Evolutionary conservation across 768 basidiomycete genomes (phyloP), one percentile per base, ranked within the genome.

Genomic region (Termitomyces sp.): DNA sequence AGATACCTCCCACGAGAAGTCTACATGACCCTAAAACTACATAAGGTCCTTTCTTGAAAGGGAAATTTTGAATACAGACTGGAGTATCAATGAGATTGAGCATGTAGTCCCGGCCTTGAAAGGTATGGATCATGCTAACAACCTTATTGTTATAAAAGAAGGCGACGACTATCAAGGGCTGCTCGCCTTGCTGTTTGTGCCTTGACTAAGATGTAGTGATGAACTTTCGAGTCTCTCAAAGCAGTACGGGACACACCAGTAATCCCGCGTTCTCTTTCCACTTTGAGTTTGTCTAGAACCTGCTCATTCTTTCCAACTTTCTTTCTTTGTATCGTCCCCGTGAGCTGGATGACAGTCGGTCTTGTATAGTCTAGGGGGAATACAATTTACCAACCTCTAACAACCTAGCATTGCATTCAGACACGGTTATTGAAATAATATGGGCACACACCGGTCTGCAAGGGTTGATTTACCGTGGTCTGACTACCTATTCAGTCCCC

Each of bases 21-120:
- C 97, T 38, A 98, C 97, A 73, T 99, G 97, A 2, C 97, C 95
- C 84, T 90, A 61, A 8, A 47, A 35, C 55, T 50, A 38, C 49
- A 43, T 26, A 9, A 54, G 36, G 2, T 13, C 24, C 36, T 36
- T 36, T 16, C 5, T 20, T 35, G 4, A 9, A 26, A 46, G 30
- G 9, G 7, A 24, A 14, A 40, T 12, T 12, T 50, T 20, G 9
- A 22, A 47, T 18, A 68, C 79, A 54, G 64, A 90, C 92, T 47
- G 96, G 96, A 0, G 97, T 99, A 71, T 99, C 97, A 65, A 99
- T 94, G 28, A 98, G 77, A 72, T 98, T 98, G 59, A 99, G 78
- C 58, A 99, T 77, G 67, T 91, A 87, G 8, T 72, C 76, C 32
- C 76, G 73, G 9, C 80, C 82, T 40, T 79, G 69, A 54, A 79